phyloP scores from a whole-genome alignment of 345 rosid species.

The Corchorus olitorius region DNA sequence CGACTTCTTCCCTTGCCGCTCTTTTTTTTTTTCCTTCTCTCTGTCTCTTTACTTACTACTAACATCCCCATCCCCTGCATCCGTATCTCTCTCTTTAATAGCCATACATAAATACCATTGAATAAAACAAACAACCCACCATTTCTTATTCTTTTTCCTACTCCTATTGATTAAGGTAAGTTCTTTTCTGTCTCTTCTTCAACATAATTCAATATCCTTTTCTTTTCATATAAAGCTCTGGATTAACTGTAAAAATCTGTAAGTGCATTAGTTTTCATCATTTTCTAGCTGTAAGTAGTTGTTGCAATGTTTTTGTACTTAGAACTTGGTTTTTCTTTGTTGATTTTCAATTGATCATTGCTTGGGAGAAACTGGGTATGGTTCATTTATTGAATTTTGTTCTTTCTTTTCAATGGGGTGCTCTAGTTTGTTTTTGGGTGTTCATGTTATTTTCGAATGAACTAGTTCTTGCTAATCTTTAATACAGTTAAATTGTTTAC shows the following conservation, averaged over 20 bases:
- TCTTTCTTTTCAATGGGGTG: not conserved
- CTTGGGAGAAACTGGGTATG: not conserved
- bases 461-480: not conserved
- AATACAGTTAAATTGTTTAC: not conserved
- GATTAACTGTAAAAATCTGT: not conserved
- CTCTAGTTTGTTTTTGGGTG: not conserved
- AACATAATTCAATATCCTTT: not conserved
- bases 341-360: not conserved
- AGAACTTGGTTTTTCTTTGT: not conserved
- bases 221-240: not conserved
- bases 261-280: not conserved
- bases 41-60: not conserved
- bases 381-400: not conserved
- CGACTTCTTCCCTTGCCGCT: not conserved
- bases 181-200: not conserved
- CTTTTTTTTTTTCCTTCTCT: not conserved
- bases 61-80: not conserved
- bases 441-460: not conserved
- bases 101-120: not conserved
- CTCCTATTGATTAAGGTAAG: slow-evolving; percentile 6
- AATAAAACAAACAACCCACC: not conserved
- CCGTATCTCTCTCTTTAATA: not conserved
- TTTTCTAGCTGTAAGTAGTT: not conserved
- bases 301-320: not conserved
- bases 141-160: not conserved